These are phyloP conservation scores for Eremomyces bilateralis DNA, from an alignment of 495 filamentous ascomycete species.

Conservation along the genomic window DNA sequence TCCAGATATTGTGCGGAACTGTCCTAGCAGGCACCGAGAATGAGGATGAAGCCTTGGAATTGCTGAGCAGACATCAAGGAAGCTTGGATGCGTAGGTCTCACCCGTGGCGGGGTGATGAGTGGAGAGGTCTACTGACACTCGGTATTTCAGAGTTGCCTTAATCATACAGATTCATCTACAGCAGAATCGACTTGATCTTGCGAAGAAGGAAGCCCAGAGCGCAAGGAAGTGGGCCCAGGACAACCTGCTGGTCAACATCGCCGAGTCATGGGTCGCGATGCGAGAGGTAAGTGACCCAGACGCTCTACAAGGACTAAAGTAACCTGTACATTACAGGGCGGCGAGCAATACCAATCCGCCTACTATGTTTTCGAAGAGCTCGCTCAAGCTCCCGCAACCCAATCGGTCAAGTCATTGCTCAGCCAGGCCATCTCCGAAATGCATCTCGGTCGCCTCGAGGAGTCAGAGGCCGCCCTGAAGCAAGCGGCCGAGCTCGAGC, in stretches of 20 bases:
- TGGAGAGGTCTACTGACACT: too few relatives aligned
- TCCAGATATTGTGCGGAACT: conserved; percentile 60
- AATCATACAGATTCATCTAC: conserved; percentile 63
- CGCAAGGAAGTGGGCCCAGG: conserved; percentile 90
- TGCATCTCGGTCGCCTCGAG: conserved; percentile 72
- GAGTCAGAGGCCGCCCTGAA: conserved; percentile 77
- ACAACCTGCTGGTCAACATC: conserved; percentile 79
- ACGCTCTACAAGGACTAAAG: not conserved
- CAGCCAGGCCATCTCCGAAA: conserved; percentile 74
- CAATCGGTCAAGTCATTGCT: conserved; percentile 43
- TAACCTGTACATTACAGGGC: conserved; percentile 31
- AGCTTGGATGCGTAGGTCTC: conserved; percentile 53
- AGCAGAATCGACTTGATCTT: conserved; percentile 75
- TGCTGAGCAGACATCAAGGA: conserved; percentile 66
- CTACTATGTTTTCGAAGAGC: conserved; percentile 96
- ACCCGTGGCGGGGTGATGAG: too few relatives aligned
- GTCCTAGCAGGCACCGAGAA: conserved; percentile 56
- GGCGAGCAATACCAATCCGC: conserved; percentile 92
- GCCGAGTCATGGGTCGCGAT: conserved; percentile 90
- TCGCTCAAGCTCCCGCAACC: conserved; percentile 63
- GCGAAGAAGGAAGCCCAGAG: conserved; percentile 72
- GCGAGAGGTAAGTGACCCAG: conserved; percentile 43
- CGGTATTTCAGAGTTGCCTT: conserved; percentile 24
- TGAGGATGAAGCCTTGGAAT: conserved; percentile 59
- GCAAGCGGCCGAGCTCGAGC: conserved; percentile 54